Evolutionary conservation across 345 rosid genomes (phyloP).

Genomic region (Aethionema arabicum): DNA sequence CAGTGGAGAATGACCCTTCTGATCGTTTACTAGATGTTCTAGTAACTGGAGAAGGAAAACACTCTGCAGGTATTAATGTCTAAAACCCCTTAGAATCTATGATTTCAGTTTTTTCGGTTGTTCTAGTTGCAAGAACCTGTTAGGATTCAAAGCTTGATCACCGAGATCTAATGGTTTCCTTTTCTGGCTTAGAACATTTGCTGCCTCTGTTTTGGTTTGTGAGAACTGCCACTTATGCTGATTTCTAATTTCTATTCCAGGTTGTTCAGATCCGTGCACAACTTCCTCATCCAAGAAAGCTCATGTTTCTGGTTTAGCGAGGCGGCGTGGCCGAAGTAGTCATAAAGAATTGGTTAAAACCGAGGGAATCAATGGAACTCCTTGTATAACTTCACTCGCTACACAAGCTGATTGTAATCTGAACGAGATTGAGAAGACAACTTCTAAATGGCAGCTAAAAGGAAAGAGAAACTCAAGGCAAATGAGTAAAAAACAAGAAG

Average conservation of each 20-base stretch:
- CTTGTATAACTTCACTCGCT: slow-evolving; percentile 48
- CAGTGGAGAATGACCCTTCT: slow-evolving; percentile 52
- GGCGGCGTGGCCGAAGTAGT: slow-evolving; percentile 47
- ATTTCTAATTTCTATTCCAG: slow-evolving; percentile 13
- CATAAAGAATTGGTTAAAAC: slow-evolving; percentile 42
- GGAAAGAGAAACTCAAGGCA: slow-evolving; percentile 94
- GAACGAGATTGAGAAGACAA: slow-evolving; percentile 62
- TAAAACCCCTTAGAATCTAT: slow-evolving; percentile 4
- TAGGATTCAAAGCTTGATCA: slow-evolving; percentile 15
- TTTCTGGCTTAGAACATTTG: neutral
- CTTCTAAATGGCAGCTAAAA: slow-evolving; percentile 90
- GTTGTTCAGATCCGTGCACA: slow-evolving; percentile 21
- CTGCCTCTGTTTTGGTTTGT: slow-evolving; percentile 8
- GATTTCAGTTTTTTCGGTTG: neutral
- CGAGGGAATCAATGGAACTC: slow-evolving; percentile 51
- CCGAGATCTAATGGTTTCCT: neutral
- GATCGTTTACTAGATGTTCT: slow-evolving; percentile 78
- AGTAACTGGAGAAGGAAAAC: slow-evolving; percentile 63
- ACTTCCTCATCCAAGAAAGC: slow-evolving; percentile 32
- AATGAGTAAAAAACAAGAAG: slow-evolving; percentile 57
- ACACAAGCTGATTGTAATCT: slow-evolving; percentile 33
- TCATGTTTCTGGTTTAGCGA: slow-evolving; percentile 46
- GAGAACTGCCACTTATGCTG: slow-evolving; percentile 11
- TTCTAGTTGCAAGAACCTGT: slow-evolving; percentile 23
- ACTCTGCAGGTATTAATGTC: slow-evolving; percentile 55